A percentile compares a stretch with the other conserved stretches of the same genome.
Conservation (phyloP, 108 stramenopile genomes). For the Cylindrotheca fusiformis region DNA sequence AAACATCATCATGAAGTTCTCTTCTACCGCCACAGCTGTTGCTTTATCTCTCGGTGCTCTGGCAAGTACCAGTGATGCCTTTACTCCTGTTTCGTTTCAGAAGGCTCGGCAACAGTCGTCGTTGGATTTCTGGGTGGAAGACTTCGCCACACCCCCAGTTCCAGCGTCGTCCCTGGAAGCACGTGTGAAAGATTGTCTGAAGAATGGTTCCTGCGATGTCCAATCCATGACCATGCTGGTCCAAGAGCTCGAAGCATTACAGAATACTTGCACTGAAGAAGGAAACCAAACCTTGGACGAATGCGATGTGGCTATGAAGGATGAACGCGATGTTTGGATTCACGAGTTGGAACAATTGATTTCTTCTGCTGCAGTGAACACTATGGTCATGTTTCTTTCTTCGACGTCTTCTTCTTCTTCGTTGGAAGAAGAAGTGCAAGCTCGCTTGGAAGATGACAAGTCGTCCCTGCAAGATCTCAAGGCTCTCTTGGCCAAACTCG, state of each 20-base stretch:
- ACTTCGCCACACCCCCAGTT: no score
- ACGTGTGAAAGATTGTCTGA: neutral
- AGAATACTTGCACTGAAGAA: conserved; percentile 11
- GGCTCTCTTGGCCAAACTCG: no score
- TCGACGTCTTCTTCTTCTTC: neutral
- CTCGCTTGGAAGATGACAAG: no score
- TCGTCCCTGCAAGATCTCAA: no score
- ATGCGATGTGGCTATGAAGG: conserved; percentile 12
- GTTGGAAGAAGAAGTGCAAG: neutral
- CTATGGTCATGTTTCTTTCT: neutral
- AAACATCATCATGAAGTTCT: no score
- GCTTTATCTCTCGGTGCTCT: no score
- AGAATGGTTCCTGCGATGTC: neutral
- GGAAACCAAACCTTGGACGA: conserved; percentile 9
- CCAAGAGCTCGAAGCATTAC: conserved; percentile 2
- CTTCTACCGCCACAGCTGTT: no score
- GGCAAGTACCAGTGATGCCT: no score
- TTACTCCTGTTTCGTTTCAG: no score
- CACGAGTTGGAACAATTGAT: neutral
- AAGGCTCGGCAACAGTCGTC: no score
- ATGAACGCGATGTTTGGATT: conserved; percentile 7
- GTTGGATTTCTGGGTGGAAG: no score
- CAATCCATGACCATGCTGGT: neutral
- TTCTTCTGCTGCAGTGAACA: neutral
- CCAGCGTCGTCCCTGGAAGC: neutral